phyloP scores from a whole-genome alignment of 2,329 filamentous ascomycete species.

The Domatiomyces globalis region DNA sequence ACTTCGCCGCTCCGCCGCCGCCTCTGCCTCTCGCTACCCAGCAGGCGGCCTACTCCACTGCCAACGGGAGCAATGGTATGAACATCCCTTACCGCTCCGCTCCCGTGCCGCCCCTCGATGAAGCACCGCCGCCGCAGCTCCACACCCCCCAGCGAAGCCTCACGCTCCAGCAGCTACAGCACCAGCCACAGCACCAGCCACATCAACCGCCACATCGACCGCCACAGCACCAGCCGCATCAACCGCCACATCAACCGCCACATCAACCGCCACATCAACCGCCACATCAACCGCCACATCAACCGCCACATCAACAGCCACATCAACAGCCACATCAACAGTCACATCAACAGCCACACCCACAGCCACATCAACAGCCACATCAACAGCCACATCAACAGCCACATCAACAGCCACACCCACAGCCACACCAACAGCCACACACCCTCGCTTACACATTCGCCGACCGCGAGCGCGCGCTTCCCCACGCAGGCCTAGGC shows the following conservation, averaged over 20 bases:
- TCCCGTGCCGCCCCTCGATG: neutral
- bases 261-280: slow-evolving; percentile 26
- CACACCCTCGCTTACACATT: slow-evolving; percentile 31
- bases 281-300: slow-evolving; percentile 14
- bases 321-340: neutral
- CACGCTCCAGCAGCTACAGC: neutral
- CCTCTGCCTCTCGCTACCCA: too few relatives aligned
- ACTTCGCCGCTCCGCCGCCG: too few relatives aligned
- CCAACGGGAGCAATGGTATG: slow-evolving; percentile 1
- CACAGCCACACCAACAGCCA: slow-evolving; percentile 30
- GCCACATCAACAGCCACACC: neutral
- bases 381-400: neutral
- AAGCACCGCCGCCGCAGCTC: neutral
- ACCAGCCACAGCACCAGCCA: neutral
- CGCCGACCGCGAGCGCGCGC: slow-evolving; percentile 33
- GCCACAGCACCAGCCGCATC: neutral
- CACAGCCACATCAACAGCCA: neutral
- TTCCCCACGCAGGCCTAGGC: slow-evolving; percentile 7
- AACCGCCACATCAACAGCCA: slow-evolving; percentile 22
- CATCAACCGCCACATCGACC: neutral
- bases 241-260: neutral
- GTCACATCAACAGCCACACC: neutral
- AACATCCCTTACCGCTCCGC: neutral
- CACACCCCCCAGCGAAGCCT: neutral
- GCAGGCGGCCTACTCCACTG: neutral